Evolutionary conservation across 1,284 basidiomycete species (phyloP), one percentile per base, ranked within the genome.

Genomic region (Mycena citricolor): DNA sequence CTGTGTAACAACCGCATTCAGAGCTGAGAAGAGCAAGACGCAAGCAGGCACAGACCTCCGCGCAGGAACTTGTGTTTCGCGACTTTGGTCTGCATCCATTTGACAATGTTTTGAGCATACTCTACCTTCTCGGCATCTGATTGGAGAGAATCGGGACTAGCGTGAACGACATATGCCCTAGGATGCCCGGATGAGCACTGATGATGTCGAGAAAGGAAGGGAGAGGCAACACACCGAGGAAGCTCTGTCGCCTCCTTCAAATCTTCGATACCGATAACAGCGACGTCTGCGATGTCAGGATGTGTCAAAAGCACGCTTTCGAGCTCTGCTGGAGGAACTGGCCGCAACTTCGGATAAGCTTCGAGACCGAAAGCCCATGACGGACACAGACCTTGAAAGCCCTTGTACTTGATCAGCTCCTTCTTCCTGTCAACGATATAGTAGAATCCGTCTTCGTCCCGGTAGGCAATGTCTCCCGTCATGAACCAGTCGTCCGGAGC

Each of bases 301-400:
- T 92, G 85, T 4, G 75, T 75, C 11, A 92, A 63, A 2, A 93
- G 74, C 0, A 90, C 63, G 25, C 76, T 74, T 59, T 93, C 90
- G 3, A 93, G 73, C 55, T 92, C 90, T 0, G 90, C 89, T 0
- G 90, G 90, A 0, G 90, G 79, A 13, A 93, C 90, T 86, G 19
- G 21, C 26, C 26, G 26, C 26, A 25, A 41, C 39, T 22, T 7
- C 23, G 39, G 28, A 35, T 10, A 40, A 42, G 20, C 11, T n/a
- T 14, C 16, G 20, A 17, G 23, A 29, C 26, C 10, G 29, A n/a
- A 8, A 17, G 8, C 13, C 7, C 32, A n/a, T n/a, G n/a, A 16
- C 28, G 7, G 4, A 30, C 4, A 12, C 20, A 32, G 38, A 38
- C 4, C 39, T 17, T 22, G 80, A 67, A 79, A 81, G 13, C 51